Conservation (phyloP, 208 protist genomes). For the Plasmodiophora brassicae region DNA sequence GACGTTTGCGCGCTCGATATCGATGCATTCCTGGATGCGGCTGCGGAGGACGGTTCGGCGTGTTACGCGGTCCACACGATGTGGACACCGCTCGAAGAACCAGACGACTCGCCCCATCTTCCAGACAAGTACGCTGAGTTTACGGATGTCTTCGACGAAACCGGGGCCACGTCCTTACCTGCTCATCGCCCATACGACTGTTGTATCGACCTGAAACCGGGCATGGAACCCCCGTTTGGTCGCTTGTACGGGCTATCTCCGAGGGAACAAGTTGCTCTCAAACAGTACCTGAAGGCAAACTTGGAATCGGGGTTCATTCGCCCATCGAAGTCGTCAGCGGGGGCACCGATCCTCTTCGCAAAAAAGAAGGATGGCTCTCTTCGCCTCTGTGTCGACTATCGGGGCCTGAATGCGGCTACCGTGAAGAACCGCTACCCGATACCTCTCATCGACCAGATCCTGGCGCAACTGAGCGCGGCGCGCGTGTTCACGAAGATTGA, state of each 20-base stretch:
- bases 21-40: no score
- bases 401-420: background rate
- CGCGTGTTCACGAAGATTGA: conserved; percentile 15
- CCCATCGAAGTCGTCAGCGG: background rate
- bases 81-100: no score
- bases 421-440: conserved; percentile 26
- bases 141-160: background rate
- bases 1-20: no score
- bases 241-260: background rate
- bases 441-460: background rate
- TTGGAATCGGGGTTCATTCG: background rate
- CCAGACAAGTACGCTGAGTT: no score
- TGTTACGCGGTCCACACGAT: no score
- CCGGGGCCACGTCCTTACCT: background rate
- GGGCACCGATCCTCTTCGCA: background rate
- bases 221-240: background rate
- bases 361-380: conserved; percentile 18
- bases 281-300: background rate
- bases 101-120: no score
- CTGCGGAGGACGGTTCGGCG: no score
- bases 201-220: background rate
- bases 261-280: background rate
- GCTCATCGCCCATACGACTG: background rate
- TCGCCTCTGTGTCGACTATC: conserved; percentile 20
- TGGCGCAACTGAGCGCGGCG: background rate